Evolutionary conservation across 805 yeast genomes (phyloP), one percentile per base, ranked within the genome.

Genomic region (Candida andamanensis): DNA sequence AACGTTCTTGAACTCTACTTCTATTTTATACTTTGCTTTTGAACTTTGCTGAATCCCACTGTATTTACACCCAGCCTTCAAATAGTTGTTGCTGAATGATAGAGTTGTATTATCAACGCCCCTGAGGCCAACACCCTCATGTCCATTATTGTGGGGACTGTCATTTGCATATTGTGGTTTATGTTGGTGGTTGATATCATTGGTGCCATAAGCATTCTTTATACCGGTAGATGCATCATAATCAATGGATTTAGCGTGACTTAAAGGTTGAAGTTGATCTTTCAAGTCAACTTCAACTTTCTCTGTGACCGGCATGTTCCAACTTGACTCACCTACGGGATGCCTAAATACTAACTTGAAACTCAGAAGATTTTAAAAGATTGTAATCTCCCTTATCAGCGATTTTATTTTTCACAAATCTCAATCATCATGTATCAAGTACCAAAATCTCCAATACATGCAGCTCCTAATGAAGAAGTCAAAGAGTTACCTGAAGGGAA

Each of bases 1-100:
- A n/a, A 83, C 82, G 28, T 72, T 72, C 52, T 79, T 74, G 42
- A 84, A 60, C 46, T 78, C 85, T 14, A 83, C 85, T 25, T 69
- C 60, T 13, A 84, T 85, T 41, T 77, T 80, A 52, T 78, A 81
- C 4, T 74, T 70, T 3, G 76, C 67, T 37, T 72, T 59, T 1
- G 83, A 85, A 8, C 85, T 75, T 47, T 76, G 81, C 47, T 84
- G 94, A 15, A 76, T 70, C 2, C 94, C 94, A 6, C 64, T 50
- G 43, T 78, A 84, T 22, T 49, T 58, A 16, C 84, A 66, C 28
- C 82, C 79, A 3, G 87, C 80, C 35, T 73, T 70, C 13, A 84
- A 58, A 33, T 71, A 74, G 3, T 51, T 33, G 37, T 49, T 32
- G 72, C 63, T 9, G 67, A 76, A 49, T 15, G 52, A 49, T 0